Conservation (phyloP, 2,329 filamentous ascomycete genomes). For the Fusarium tanahbumbuense region DNA sequence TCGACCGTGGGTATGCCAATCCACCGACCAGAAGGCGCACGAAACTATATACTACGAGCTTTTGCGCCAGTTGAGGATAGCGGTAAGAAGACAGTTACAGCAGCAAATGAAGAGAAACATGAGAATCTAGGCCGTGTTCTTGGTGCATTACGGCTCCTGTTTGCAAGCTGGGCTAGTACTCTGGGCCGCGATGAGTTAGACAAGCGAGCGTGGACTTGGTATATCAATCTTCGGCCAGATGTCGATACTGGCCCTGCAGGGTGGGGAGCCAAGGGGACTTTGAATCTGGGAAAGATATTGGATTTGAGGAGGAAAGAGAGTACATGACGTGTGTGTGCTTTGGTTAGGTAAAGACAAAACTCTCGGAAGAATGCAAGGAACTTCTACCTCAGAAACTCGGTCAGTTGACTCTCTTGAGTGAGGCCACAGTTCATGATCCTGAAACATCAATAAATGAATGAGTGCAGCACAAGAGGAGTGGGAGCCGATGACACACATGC, state of each 20-base stretch:
- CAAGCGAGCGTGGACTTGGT: slow-evolving; percentile 83
- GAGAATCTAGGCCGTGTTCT: slow-evolving; percentile 77
- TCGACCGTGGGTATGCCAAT: slow-evolving; percentile 72
- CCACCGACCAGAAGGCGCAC: slow-evolving; percentile 77
- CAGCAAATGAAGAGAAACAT: slow-evolving; percentile 70
- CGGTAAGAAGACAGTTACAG: slow-evolving; percentile 56
- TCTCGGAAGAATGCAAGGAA: not conserved
- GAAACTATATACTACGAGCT: slow-evolving; percentile 66
- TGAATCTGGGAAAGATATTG: slow-evolving; percentile 75
- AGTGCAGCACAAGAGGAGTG: not conserved
- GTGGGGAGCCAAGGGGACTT: slow-evolving; percentile 83
- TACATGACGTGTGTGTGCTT: not conserved
- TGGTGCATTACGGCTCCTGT: slow-evolving; percentile 77
- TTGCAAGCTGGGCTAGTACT: slow-evolving; percentile 77
- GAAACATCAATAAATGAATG: not conserved
- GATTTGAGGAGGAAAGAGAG: slow-evolving; percentile 58
- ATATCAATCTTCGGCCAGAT: slow-evolving; percentile 78
- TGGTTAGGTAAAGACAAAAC: not conserved
- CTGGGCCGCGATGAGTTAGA: slow-evolving; percentile 76
- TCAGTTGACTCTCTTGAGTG: not conserved
- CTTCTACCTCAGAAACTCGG: not conserved
- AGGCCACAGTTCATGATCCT: not conserved
- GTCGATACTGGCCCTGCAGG: slow-evolving; percentile 79
- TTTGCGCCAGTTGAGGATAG: slow-evolving; percentile 61
- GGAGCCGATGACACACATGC: not conserved